Conservation (phyloP, 2,329 filamentous ascomycete species). For the Diaporthe velutina region DNA sequence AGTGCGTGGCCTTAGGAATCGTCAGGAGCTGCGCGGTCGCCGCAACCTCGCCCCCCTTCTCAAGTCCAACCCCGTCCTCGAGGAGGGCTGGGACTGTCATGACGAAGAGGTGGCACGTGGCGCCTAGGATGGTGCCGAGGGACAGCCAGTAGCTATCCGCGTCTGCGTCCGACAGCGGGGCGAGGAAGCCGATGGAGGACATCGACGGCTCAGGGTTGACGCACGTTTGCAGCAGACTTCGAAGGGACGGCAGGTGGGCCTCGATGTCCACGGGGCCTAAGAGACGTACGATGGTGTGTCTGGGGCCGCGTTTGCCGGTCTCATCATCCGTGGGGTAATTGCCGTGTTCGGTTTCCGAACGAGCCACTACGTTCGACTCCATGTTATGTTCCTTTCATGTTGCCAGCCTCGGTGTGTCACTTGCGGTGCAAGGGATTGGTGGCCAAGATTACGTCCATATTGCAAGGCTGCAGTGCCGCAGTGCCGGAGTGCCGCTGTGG, state of each 20-base stretch:
- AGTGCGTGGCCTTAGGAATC: slow-evolving; percentile 45
- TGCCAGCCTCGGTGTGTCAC: background rate
- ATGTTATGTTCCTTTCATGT: background rate
- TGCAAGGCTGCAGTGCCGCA: too few relatives aligned
- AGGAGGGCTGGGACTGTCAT: background rate
- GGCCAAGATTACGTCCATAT: background rate
- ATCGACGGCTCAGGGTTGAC: slow-evolving; percentile 45
- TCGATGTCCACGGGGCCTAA: slow-evolving; percentile 26
- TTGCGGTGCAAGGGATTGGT: background rate
- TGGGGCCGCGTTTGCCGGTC: background rate
- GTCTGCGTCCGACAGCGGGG: slow-evolving; percentile 44
- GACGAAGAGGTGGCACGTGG: slow-evolving; percentile 41
- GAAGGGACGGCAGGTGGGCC: slow-evolving; percentile 42
- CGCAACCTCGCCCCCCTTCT: slow-evolving; percentile 35
- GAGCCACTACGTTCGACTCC: background rate
- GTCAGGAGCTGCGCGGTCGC: slow-evolving; percentile 43
- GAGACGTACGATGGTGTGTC: background rate
- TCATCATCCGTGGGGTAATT: background rate
- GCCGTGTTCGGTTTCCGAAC: background rate
- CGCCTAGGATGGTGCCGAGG: slow-evolving; percentile 34
- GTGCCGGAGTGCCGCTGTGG: background rate
- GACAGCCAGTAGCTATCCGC: slow-evolving; percentile 43
- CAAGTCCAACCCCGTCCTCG: background rate
- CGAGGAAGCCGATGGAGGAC: slow-evolving; percentile 48
- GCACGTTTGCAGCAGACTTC: slow-evolving; percentile 44